Evolutionary conservation across 805 yeast species (phyloP).

Genomic region (Kregervanrija fluxuum): DNA sequence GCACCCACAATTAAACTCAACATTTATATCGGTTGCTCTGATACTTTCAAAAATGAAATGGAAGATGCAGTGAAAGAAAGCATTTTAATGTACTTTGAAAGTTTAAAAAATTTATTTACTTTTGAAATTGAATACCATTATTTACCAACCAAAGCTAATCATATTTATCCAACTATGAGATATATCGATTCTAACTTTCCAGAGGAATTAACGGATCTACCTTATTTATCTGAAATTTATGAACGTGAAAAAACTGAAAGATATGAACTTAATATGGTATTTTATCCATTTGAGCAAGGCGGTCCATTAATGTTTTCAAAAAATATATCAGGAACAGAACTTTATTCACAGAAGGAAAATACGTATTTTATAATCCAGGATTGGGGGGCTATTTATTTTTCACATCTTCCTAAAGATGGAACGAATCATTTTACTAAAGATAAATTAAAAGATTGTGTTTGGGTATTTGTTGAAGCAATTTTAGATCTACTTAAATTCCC

Average conservation of each 20-base stretch:
- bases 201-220: slow-evolving; percentile 17
- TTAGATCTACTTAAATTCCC: slow-evolving; percentile 16
- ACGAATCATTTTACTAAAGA: background rate
- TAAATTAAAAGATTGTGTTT: slow-evolving; percentile 16
- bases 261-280: slow-evolving; percentile 10
- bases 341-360: slow-evolving; percentile 16
- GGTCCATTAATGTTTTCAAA: slow-evolving; percentile 13
- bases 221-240: slow-evolving; percentile 16
- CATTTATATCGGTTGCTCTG: slow-evolving; percentile 5
- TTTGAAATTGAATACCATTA: slow-evolving; percentile 1
- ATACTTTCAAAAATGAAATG: slow-evolving; percentile 12
- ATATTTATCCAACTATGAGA: background rate
- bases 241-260: background rate
- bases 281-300: slow-evolving; percentile 21
- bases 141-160: too few species aligned
- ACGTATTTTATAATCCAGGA: slow-evolving; percentile 11
- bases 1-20: background rate
- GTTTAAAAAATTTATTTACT: slow-evolving; percentile 2
- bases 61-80: slow-evolving; percentile 12
- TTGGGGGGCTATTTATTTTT: slow-evolving; percentile 25
- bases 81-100: slow-evolving; percentile 1
- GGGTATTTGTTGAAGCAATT: slow-evolving; percentile 19
- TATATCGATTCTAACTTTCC: slow-evolving; percentile 17
- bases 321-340: slow-evolving; percentile 9
- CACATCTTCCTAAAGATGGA: slow-evolving; percentile 9